Evolutionary conservation across 345 rosid species (phyloP), one percentile per base, ranked within the genome.

Genomic region (Microthlaspi erraticum): DNA sequence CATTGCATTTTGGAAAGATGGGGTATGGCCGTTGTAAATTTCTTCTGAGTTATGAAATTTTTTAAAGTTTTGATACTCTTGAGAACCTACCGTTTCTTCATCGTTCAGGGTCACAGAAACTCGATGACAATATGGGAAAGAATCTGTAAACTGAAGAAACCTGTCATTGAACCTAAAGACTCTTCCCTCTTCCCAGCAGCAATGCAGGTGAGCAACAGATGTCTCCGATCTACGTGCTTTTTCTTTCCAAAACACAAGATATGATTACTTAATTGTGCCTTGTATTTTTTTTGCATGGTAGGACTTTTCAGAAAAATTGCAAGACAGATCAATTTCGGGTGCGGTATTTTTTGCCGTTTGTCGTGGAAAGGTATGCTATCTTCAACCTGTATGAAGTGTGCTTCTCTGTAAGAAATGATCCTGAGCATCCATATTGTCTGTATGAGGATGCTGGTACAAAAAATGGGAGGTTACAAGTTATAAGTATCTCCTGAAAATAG

Each of bases 291-390:
- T 32, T 60, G 48, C 51, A 58, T 70, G 70, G 60, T 84, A 91
- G 99, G 96, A 91, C 68, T 94, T 86, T 73, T 80, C 85, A 88
- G 80, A 86, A 16, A 94, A 91, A 78, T 74, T 94, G 82, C 86
- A 83, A 77, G 97, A 89, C 76, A 72, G 82, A 63, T 84, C 89
- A 65, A 78, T 75, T 71, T 84, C 84, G 16, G 97, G 99, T 73
- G 97, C 93, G 23, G 73, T 94, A 57, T 91, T 94, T 84, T 94
- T 94, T 73, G 97, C 99, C 53, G 96, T 94, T 78, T 94, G 97
- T 65, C 97, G 99, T 33, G 99, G 99, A 72, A 94, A 94, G 97
- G 99, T 94, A 77, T 70, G 70, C 20, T 66, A 33, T 66, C 57
- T 45, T 75, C 72, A 58, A 34, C 65, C 33, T 41, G 29, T 62